phyloP scores from a whole-genome alignment of 139 green algal species.

The Gonium pectorale region DNA sequence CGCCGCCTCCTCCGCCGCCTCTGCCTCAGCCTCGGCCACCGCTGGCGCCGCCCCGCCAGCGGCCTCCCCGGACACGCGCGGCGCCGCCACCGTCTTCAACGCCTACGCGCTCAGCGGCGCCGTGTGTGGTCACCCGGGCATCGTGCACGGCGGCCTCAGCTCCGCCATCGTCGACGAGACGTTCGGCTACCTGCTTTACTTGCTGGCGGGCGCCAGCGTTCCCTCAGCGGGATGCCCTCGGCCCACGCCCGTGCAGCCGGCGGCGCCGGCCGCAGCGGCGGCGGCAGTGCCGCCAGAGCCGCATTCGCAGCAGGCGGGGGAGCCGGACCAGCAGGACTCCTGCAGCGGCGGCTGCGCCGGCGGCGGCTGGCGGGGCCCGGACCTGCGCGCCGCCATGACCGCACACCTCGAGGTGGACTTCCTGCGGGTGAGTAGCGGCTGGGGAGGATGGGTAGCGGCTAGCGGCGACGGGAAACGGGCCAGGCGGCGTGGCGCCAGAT shows the following conservation, averaged over 20 bases:
- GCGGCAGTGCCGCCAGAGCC: not conserved
- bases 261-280: not conserved
- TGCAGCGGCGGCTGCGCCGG: not conserved
- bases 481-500: too few relatives aligned
- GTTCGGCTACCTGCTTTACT: constrained; percentile 23
- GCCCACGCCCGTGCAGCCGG: too few relatives aligned
- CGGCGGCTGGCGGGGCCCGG: not conserved
- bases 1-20: not conserved
- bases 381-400: not conserved
- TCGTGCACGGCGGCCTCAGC: constrained; percentile 20
- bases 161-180: constrained; percentile 14
- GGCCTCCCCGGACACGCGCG: too few relatives aligned
- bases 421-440: not conserved
- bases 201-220: not conserved
- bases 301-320: not conserved
- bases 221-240: too few relatives aligned
- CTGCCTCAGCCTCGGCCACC: not conserved
- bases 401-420: constrained; percentile 22
- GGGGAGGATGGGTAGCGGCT: not conserved
- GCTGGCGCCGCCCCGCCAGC: not conserved
- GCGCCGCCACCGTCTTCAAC: constrained; percentile 31
- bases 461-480: too few relatives aligned
- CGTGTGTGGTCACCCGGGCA: constrained; percentile 7
- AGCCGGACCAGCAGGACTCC: not conserved
- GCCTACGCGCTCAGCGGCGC: not conserved